These are phyloP conservation scores for Cladosporium sp. DNA, from an alignment of 2,329 filamentous ascomycete genomes.

Conservation along the genomic window DNA sequence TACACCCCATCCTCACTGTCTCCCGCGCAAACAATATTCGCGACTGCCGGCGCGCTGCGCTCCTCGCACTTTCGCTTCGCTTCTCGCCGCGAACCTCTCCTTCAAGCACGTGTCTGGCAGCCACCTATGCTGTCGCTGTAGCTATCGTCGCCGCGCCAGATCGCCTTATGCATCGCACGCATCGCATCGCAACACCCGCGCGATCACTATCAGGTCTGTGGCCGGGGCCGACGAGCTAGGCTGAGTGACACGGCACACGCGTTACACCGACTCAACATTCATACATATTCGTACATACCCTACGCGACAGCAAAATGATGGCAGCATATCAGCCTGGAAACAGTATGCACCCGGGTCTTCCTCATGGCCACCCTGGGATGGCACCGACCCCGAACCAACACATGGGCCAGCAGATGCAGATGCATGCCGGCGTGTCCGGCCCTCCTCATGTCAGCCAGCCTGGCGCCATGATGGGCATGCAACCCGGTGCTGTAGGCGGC, in stretches of 20 bases:
- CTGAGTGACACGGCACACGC: background rate
- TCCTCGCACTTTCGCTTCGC: background rate
- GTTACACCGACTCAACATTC: background rate
- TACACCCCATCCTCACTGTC: background rate
- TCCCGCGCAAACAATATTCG: background rate
- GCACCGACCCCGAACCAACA: slow-evolving; percentile 66
- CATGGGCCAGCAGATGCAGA: slow-evolving; percentile 66
- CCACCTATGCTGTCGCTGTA: slow-evolving; percentile 7
- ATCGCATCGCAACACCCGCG: slow-evolving; percentile 23
- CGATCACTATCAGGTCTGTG: slow-evolving; percentile 26
- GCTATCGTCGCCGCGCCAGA: background rate
- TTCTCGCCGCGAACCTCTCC: background rate
- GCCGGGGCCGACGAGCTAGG: slow-evolving; percentile 13
- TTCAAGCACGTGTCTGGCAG: background rate
- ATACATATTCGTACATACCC: background rate
- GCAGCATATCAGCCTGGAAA: slow-evolving; percentile 64
- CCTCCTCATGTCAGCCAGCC: slow-evolving; percentile 69
- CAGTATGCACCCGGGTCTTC: slow-evolving; percentile 65
- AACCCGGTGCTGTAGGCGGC: slow-evolving; percentile 67
- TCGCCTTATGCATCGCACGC: slow-evolving; percentile 27
- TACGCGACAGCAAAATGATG: slow-evolving; percentile 47
- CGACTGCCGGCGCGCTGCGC: background rate
- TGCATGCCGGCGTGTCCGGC: slow-evolving; percentile 65
- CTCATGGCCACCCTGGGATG: slow-evolving; percentile 59
- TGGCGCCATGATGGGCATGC: slow-evolving; percentile 72